Evolutionary conservation across 2,329 filamentous ascomycete species (phyloP).

Genomic region (Shiraia bambusicola): DNA sequence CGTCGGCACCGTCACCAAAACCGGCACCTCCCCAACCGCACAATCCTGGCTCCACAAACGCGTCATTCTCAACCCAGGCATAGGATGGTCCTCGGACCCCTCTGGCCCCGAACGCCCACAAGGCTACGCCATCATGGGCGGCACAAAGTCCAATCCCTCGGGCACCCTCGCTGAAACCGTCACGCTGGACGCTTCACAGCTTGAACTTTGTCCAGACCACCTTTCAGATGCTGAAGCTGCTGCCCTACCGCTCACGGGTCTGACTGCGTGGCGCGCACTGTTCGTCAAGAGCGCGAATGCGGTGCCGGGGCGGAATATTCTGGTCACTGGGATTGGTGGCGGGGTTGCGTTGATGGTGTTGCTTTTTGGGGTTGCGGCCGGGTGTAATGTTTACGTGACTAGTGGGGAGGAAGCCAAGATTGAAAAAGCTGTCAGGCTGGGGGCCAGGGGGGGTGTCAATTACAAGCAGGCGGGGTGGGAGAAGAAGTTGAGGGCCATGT

Average conservation of each 20-base stretch:
- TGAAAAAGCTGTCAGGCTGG: conserved; percentile 67
- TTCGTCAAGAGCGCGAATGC: conserved; percentile 73
- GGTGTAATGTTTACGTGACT: conserved; percentile 76
- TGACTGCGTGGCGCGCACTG: conserved; percentile 86
- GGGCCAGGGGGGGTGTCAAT: conserved; percentile 77
- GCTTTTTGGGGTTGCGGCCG: conserved; percentile 75
- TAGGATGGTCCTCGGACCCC: conserved; percentile 71
- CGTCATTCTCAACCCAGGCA: conserved; percentile 76
- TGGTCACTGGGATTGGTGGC: conserved; percentile 90
- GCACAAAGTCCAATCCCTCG: conserved; percentile 62
- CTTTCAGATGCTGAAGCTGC: conserved; percentile 74
- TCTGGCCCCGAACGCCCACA: conserved; percentile 69
- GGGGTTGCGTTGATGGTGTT: conserved; percentile 84
- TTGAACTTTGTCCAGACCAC: conserved; percentile 75
- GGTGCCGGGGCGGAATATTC: conserved; percentile 67
- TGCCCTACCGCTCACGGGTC: conserved; percentile 77
- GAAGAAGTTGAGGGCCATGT: conserved; percentile 63
- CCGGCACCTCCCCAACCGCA: conserved; percentile 59
- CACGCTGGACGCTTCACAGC: conserved; percentile 67
- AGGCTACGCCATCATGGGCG: conserved; percentile 67
- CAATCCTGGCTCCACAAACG: conserved; percentile 62
- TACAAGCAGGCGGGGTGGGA: conserved; percentile 84
- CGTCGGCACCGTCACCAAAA: conserved; percentile 68
- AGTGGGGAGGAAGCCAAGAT: conserved; percentile 76
- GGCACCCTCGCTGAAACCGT: conserved; percentile 78